Evolutionary conservation across 2,329 filamentous ascomycete species (phyloP), one percentile per base, ranked within the genome.

Genomic region (Magnaporthiopsis poae): DNA sequence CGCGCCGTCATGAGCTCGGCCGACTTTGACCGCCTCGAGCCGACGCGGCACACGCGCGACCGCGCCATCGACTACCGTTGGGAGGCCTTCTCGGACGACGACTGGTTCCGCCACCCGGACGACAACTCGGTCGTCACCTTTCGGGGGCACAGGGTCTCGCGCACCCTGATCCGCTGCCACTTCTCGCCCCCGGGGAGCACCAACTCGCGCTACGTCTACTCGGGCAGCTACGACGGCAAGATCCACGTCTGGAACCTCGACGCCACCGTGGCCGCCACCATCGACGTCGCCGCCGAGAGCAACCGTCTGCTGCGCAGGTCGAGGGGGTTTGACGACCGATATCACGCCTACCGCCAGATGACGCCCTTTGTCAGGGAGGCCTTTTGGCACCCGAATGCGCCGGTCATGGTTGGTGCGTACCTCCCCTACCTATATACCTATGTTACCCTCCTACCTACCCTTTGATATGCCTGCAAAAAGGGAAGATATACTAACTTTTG

Each of bases 111-210:
- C 1, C 89, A 97, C 75, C 90, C 89, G 0, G 78, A 92, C 72
- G 95, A 98, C 77, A 96, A 94, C 79, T 96, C 90, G 0, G 80
- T 97, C 2, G 95, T 98, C 62, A 97, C 94, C 0, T 98, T 96
- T 82, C 87, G 92, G 33, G 94, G 94, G 12, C 95, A 99, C 78
- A 86, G 85, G 69, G 92, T 99, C 15, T 84, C 96, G 68, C 89
- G 91, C 72, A 98, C 95, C 0, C 82, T 98, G 60, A 97, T 98
- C 71, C 84, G 95, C 68, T 98, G 95, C 73, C 94, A 98, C 77
- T 99, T 99, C 78, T 95, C 91, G 39, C 95, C 95, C 0, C 87
- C 91, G 0, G 86, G 84, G 13, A 93, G 91, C 73, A 94, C 92
- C 1, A 90, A 97, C 74, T 92, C 90, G 11, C 85, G 92, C 71